Evolutionary conservation across 2,329 filamentous ascomycete genomes (phyloP).

Genomic region (Pseudocercospora ulei): DNA sequence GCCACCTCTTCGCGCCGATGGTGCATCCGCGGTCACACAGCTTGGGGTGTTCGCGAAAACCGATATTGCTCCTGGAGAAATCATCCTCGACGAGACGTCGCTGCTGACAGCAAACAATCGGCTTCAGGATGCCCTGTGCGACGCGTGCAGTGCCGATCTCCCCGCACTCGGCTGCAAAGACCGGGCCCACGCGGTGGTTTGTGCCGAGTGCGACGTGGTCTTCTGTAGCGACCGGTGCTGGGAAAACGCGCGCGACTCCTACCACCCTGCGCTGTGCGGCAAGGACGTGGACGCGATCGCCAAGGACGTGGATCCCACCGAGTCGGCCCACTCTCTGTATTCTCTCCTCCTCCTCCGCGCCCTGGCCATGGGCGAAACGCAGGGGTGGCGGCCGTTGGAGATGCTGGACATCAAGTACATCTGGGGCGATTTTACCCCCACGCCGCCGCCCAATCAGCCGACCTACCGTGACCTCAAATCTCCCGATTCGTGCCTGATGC

Average conservation of each 20-base stretch:
- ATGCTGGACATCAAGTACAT: constrained; percentile 54
- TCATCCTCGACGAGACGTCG: constrained; percentile 70
- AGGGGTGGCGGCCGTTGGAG: constrained; percentile 50
- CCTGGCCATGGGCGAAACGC: constrained; percentile 53
- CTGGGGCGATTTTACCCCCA: constrained; percentile 51
- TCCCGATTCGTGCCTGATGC: constrained; percentile 24
- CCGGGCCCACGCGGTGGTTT: constrained; percentile 35
- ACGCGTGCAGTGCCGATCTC: constrained; percentile 71
- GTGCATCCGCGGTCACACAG: constrained; percentile 50
- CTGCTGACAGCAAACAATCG: constrained; percentile 82
- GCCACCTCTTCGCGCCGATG: constrained; percentile 51
- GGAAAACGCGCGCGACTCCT: constrained; percentile 46
- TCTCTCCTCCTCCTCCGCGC: constrained; percentile 50
- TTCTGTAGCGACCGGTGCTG: constrained; percentile 53
- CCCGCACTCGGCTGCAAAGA: constrained; percentile 38
- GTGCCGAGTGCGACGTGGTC: constrained; percentile 49
- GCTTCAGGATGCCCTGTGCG: constrained; percentile 75
- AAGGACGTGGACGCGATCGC: constrained; percentile 48
- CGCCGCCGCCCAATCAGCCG: constrained; percentile 9
- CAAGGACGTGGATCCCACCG: constrained; percentile 48
- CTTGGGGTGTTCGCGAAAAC: constrained; percentile 82
- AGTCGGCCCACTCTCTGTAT: constrained; percentile 53
- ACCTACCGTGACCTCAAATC: constrained; percentile 18
- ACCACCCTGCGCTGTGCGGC: constrained; percentile 52
- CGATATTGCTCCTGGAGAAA: constrained; percentile 66